Base-by-base conservation (phyloP, 345 rosid species). In the Sisymbrium altissimum region DNA sequence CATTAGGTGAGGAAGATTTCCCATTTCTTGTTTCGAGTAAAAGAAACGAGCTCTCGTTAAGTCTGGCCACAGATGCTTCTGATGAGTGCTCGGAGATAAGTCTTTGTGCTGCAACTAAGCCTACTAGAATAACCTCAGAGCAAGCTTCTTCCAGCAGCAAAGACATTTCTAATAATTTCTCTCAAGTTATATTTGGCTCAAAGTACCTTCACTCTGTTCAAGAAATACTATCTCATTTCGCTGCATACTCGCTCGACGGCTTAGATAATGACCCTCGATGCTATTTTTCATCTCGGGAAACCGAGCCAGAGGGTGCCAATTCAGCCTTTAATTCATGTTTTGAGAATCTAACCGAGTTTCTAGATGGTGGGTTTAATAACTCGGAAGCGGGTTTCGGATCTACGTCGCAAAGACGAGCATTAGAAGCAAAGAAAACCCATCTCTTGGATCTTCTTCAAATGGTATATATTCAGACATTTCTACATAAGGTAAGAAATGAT, bases 171-270 rank as follows among this genome's bases (percentile, higher is more conserved):
- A 76, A 84, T 15, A 65, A 73, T 23, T 70, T 72, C 57, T 63
- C 83, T 14, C 86, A 80, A 29, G 67, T 81, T 9, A 81, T 85
- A 61, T 70, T 77, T 9, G 92, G 90, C 54, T 95, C 99, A 1
- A 85, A 75, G 78, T 95, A 87, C 74, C 91, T 89, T 55, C 81
- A 72, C 9, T 87, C 85, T 41, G 79, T 92, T 72, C 99, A 91
- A 83, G 96, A 88, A 73, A 86, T 95, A 71, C 92, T 95, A 18
- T 81, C 93, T 70, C 88, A 92, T 68, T 79, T 95, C 58, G 97
- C 97, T 10, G 80, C 85, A 72, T 91, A 69, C 82, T 87, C 97
- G 0, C 81, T 92, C 3, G 88, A 85, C 75, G 85, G 81, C 78
- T 38, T 83, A 6, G 92, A 87, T 40, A 75, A 67, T 9, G 12